Conservation (phyloP, 305 asterid genomes). For the Fraxinus latifolia region DNA sequence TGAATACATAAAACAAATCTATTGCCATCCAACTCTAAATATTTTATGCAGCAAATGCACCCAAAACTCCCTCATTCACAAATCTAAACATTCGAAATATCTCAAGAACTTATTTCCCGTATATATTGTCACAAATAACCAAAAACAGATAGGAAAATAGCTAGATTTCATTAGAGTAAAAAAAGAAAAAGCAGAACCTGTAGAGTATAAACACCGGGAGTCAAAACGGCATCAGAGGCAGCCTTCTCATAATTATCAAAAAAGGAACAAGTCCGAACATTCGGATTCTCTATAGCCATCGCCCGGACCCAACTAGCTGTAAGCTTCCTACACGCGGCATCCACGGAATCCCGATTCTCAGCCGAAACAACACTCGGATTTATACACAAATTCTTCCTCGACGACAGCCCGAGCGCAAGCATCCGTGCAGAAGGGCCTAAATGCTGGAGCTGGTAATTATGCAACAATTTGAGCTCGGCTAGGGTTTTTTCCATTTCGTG, state of each 20-base stretch:
- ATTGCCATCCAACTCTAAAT: neutral
- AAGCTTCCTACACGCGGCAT: slow-evolving; percentile 89
- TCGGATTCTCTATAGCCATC: slow-evolving; percentile 66
- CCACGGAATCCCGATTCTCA: slow-evolving; percentile 93
- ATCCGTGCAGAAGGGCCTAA: slow-evolving; percentile 65
- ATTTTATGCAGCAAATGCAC: neutral
- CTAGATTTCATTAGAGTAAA: neutral
- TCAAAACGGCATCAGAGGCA: slow-evolving; percentile 75
- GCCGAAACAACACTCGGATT: slow-evolving; percentile 76
- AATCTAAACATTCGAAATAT: neutral
- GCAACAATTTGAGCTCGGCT: slow-evolving; percentile 74
- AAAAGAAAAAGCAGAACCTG: slow-evolving; percentile 48
- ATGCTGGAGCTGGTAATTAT: slow-evolving; percentile 66
- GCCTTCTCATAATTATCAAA: slow-evolving; percentile 79
- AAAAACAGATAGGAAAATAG: neutral
- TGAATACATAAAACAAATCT: slow-evolving; percentile 2
- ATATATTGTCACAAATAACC: neutral
- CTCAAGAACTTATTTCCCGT: neutral
- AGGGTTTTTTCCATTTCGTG: slow-evolving; percentile 99
- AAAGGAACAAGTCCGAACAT: slow-evolving; percentile 64
- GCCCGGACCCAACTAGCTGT: slow-evolving; percentile 95
- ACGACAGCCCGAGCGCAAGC: slow-evolving; percentile 81
- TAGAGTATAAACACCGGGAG: slow-evolving; percentile 92
- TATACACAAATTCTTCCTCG: slow-evolving; percentile 89
- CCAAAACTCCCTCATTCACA: neutral